Evolutionary conservation across 2,329 filamentous ascomycete genomes (phyloP).

Genomic region (Apiospora pterosperma): DNA sequence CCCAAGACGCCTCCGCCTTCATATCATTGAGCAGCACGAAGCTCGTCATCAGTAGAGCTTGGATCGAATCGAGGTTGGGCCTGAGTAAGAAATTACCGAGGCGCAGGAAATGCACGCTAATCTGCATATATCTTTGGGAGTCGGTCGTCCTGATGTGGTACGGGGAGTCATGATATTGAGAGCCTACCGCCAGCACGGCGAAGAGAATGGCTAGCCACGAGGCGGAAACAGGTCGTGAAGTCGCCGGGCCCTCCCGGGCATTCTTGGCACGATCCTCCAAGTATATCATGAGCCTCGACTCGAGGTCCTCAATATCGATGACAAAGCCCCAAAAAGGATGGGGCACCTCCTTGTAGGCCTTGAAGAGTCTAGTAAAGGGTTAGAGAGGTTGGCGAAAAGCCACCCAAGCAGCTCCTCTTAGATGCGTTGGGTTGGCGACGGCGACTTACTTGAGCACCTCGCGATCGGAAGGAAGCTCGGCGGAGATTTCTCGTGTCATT

Average conservation of each 20-base stretch:
- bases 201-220: conserved; percentile 66
- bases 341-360: conserved; percentile 64
- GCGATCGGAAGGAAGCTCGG: conserved; percentile 60
- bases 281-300: conserved; percentile 62
- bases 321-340: conserved; percentile 68
- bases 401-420: not conserved
- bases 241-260: conserved; percentile 42
- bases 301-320: conserved; percentile 63
- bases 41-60: conserved; percentile 59
- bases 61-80: conserved; percentile 64
- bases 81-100: conserved; percentile 61
- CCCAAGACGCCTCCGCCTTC: conserved; percentile 68
- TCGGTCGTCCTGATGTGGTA: conserved; percentile 59
- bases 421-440: not conserved
- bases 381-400: not conserved
- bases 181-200: conserved; percentile 61
- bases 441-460: conserved; percentile 62
- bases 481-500: conserved; percentile 57
- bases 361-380: conserved; percentile 48
- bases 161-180: conserved; percentile 63
- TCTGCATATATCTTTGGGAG: conserved; percentile 59
- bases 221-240: conserved; percentile 52
- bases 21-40: conserved; percentile 66
- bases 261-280: conserved; percentile 61
- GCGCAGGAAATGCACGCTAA: conserved; percentile 62